Base-by-base conservation (phyloP, 345 rosid species). In the Moringa oleifera region DNA sequence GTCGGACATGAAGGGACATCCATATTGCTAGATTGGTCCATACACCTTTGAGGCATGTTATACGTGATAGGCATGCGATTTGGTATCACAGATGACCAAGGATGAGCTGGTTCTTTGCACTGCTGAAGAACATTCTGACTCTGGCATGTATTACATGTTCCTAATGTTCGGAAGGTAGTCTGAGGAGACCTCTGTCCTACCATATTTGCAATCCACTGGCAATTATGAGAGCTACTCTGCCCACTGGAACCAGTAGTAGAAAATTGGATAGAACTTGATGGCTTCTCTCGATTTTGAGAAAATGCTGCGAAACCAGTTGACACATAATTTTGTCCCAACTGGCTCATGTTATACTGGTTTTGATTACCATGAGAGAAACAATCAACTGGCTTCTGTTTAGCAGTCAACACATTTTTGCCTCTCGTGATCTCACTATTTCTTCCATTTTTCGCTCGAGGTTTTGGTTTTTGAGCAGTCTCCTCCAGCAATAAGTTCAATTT, bases 1-100 rank as follows among this genome's bases (percentile, higher is more conserved):
- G 85, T 58, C 65, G 65, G 64, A 41, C 64, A 71, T 37, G 89
- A 53, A 67, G 71, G 64, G 59, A 62, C 23, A 60, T 74, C 68
- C 31, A 33, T 25, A 52, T 59, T 82, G 53, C 78, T 57, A 64
- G 85, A 50, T 58, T 57, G 82, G 63, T 72, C 69, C 16, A 53
- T 57, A 59, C 61, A 58, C 51, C 69, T 79, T 20, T 62, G 80
- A 23, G 81, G 68, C 58, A 78, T 67, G 57, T 45, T 63, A 67
- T 72, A 73, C 7, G 75, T 47, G 70, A 73, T 70, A 37, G 87
- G 83, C 67, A 63, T 55, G 36, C 45, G 76, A 75, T 71, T 87
- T 65, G 88, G 73, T 33, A 77, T 59, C 72, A 68, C 25, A 66
- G 92, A 64, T 57, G 89, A 50, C 79, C 87, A 82, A 20, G 67